phyloP scores from a whole-genome alignment of 106 monocot species.

The Allium sativum region DNA sequence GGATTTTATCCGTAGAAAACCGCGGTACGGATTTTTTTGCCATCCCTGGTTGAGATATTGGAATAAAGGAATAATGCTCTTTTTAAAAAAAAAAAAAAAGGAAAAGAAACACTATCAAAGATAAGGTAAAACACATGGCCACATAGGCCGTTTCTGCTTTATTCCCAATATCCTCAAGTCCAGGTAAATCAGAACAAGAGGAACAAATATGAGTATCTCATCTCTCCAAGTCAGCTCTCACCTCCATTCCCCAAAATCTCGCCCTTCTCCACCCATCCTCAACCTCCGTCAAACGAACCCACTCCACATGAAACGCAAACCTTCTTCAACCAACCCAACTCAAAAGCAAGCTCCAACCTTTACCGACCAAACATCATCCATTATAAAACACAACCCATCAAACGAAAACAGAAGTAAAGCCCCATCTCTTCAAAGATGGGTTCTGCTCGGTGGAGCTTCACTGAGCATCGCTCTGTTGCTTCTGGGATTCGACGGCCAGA shows the following conservation, averaged over 20 bases:
- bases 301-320: too few relatives aligned
- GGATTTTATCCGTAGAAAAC: too few relatives aligned
- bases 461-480: conserved; percentile 19
- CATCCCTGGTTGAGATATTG: too few relatives aligned
- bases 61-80: too few relatives aligned
- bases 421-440: conserved; percentile 18
- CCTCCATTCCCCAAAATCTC: not conserved
- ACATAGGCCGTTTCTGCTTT: not conserved
- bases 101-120: not conserved
- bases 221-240: not conserved
- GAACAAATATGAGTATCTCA: too few relatives aligned
- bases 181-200: not conserved
- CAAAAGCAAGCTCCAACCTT: not conserved
- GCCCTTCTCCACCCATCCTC: not conserved
- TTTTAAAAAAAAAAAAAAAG: not conserved
- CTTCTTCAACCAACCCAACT: too few relatives aligned
- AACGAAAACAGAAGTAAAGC: too few relatives aligned
- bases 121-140: not conserved
- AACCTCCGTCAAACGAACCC: not conserved
- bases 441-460: conserved; percentile 36
- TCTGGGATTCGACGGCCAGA: conserved; percentile 19
- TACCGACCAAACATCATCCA: not conserved
- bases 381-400: too few relatives aligned
- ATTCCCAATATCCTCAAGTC: not conserved
- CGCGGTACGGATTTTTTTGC: too few relatives aligned